phyloP scores from a whole-genome alignment of 768 basidiomycete genomes.

The Amanita phalloides region DNA sequence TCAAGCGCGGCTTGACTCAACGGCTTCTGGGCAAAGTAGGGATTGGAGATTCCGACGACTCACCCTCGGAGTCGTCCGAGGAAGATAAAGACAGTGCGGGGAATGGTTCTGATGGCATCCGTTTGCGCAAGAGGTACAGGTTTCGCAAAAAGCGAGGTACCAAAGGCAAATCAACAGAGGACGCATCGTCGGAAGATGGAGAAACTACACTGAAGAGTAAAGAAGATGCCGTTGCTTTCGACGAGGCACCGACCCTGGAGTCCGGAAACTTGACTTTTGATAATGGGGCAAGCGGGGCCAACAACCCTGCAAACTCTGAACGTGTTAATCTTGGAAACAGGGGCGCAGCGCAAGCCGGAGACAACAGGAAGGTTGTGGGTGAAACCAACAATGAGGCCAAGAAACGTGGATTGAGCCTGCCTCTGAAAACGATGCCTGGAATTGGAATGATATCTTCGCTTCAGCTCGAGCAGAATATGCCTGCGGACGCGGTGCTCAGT shows the following conservation, averaged over 20 bases:
- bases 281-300: not conserved
- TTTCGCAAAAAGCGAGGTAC: not conserved
- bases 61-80: conserved; percentile 24
- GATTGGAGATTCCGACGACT: conserved; percentile 50
- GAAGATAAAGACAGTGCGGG: conserved; percentile 20
- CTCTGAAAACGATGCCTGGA: conserved; percentile 26
- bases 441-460: conserved; percentile 31
- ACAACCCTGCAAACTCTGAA: not conserved
- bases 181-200: conserved; percentile 14
- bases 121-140: conserved; percentile 5
- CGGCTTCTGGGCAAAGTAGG: conserved; percentile 68
- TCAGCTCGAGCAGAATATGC: conserved; percentile 72
- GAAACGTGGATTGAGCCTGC: conserved; percentile 14
- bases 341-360: not conserved
- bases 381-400: conserved; percentile 18
- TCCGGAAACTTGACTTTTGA: not conserved
- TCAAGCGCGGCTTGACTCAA: conserved; percentile 71
- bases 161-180: not conserved
- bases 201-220: conserved; percentile 15
- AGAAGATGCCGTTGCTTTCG: conserved; percentile 6
- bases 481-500: conserved; percentile 76
- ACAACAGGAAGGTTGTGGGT: conserved; percentile 6
- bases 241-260: conserved; percentile 1
- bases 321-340: not conserved
- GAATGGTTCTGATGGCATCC: conserved; percentile 10